Conservation (phyloP, 202 grass and related monocot species). For the Carex sylvatica region DNA sequence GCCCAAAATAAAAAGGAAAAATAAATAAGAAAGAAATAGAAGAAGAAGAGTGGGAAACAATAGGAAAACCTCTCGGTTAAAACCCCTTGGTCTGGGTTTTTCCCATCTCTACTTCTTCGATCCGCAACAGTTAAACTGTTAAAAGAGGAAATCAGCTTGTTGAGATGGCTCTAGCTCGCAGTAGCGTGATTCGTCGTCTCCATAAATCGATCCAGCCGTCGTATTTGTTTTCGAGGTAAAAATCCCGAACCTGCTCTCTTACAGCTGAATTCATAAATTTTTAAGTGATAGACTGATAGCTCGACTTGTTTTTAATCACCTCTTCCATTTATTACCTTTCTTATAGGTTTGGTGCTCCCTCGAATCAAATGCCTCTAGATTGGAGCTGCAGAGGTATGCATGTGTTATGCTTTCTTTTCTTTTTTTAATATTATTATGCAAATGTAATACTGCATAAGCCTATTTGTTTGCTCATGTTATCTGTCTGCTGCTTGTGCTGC, state of each 20-base stretch:
- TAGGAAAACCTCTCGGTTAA: background rate
- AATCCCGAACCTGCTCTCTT: background rate
- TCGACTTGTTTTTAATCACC: background rate
- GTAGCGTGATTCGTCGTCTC: slow-evolving; percentile 26
- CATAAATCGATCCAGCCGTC: slow-evolving; percentile 18
- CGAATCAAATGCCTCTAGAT: background rate
- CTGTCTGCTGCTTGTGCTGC: background rate
- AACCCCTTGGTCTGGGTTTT: background rate
- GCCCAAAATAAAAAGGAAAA: background rate
- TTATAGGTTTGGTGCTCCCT: background rate
- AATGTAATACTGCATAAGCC: background rate
- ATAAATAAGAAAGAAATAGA: background rate
- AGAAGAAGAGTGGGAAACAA: background rate
- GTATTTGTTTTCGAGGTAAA: slow-evolving; percentile 19
- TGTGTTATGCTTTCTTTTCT: background rate
- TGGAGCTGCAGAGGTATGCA: slow-evolving; percentile 36
- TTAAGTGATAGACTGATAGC: background rate
- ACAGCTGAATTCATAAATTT: slow-evolving; percentile 17
- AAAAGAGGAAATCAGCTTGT: background rate
- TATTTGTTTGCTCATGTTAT: background rate
- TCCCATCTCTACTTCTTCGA: slow-evolving; percentile 1
- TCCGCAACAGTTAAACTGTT: background rate
- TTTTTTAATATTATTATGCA: background rate
- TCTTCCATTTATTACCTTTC: background rate
- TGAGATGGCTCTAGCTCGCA: slow-evolving; percentile 41